Evolutionary conservation across 2,329 filamentous ascomycete species (phyloP).

Genomic region (Fusarium annulatum): DNA sequence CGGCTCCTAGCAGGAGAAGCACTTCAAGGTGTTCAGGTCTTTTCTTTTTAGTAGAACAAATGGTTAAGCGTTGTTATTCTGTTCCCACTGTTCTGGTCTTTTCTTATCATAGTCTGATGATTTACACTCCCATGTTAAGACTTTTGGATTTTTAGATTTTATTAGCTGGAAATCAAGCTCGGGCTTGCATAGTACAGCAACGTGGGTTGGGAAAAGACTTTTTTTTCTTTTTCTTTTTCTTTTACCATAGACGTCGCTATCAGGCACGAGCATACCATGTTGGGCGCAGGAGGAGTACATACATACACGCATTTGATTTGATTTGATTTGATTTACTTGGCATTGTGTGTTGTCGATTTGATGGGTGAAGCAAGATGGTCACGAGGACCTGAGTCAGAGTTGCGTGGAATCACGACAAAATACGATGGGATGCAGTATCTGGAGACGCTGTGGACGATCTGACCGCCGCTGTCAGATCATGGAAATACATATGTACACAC

Average conservation of each 20-base stretch:
- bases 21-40: constrained; percentile 38
- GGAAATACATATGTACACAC: background rate
- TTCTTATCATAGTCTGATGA: constrained; percentile 27
- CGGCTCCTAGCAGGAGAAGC: constrained; percentile 7
- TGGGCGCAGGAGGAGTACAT: constrained; percentile 10
- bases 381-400: background rate
- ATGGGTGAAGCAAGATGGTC: background rate
- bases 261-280: constrained; percentile 14
- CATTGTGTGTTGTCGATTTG: background rate
- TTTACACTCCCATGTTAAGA: constrained; percentile 13
- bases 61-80: constrained; percentile 6
- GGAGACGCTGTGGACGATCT: background rate
- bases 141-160: constrained; percentile 22
- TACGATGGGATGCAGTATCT: background rate
- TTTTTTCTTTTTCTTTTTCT: background rate
- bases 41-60: constrained; percentile 7
- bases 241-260: constrained; percentile 23
- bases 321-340: background rate
- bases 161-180: constrained; percentile 18
- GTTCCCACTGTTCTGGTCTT: background rate
- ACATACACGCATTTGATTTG: background rate
- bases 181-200: constrained; percentile 18
- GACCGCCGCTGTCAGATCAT: constrained; percentile 6
- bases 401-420: constrained; percentile 3
- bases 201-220: constrained; percentile 20